Percentiles rank a stretch among this genome's conserved stretches.
Conservation (phyloP, 78 protist genomes). For the Dictyostelium brefeldianum region DNA sequence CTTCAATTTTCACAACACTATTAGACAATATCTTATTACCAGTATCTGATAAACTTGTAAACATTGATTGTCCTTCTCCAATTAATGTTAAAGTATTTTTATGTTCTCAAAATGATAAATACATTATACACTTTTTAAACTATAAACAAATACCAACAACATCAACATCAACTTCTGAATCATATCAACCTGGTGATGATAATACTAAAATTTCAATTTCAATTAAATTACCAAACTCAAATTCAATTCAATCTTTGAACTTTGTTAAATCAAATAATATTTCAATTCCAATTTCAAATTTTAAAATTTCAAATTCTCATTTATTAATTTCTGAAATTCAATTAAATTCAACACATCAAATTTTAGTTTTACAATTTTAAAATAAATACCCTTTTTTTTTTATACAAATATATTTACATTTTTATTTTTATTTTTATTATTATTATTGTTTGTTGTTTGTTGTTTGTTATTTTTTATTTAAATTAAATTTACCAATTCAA, state of each 20-base stretch:
- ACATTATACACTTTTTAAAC: neutral
- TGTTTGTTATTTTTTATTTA: neutral
- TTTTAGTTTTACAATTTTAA: neutral
- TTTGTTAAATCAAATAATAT: no score
- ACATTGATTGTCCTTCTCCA: neutral
- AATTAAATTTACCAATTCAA: constrained; percentile 1
- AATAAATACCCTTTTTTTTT: neutral
- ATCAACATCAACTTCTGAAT: neutral
- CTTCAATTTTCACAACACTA: neutral
- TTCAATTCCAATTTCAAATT: neutral
- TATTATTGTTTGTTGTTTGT: no score
- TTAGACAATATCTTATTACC: neutral
- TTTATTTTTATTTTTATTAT: no score
- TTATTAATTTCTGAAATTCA: neutral
- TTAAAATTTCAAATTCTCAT: neutral
- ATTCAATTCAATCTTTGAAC: neutral
- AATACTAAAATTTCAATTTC: neutral
- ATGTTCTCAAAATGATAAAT: neutral
- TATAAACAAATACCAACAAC: neutral
- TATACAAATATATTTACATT: no score
- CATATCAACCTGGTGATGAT: neutral
- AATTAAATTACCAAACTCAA: neutral
- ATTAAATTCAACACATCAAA: neutral
- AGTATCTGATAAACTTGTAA: neutral
- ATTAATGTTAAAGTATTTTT: neutral